These are phyloP conservation scores for Pythium rishiriense DNA, from an alignment of 352 stramenopile genomes.

Conservation along the genomic window DNA sequence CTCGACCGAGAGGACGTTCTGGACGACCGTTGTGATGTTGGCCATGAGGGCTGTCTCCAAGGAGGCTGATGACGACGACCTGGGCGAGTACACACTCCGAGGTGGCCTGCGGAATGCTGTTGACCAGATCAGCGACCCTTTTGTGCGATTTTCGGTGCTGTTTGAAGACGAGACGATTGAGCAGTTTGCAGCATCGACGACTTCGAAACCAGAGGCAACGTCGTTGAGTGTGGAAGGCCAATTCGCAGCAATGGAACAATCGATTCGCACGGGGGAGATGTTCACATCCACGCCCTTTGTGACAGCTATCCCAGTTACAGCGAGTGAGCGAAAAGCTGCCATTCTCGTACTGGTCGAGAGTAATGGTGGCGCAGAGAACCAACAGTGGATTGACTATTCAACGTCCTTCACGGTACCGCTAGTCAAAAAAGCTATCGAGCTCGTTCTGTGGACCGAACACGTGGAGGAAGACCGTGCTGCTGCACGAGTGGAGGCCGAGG, in stretches of 20 bases:
- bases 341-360: background rate
- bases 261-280: conserved; percentile 4
- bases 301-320: conserved; percentile 3
- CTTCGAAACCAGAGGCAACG: background rate
- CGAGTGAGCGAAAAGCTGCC: background rate
- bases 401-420: background rate
- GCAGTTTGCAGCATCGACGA: background rate
- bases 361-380: background rate
- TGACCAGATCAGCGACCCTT: background rate
- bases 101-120: background rate
- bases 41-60: background rate
- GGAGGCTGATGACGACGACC: background rate
- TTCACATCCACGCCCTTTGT: conserved; percentile 11
- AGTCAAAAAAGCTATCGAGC: conserved; percentile 1
- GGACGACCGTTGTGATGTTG: background rate
- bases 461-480: background rate
- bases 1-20: conserved; percentile 8
- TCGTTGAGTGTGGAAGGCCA: conserved; percentile 19
- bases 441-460: background rate
- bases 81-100: background rate
- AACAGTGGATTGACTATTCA: background rate
- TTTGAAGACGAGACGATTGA: conserved; percentile 21
- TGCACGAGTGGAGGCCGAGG: background rate
- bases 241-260: conserved; percentile 12
- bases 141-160: conserved; percentile 4